These are phyloP conservation scores for Thuidium tamariscinum DNA, from an alignment of 225 moss, liverwort and hornwort genomes.

Conservation along the genomic window DNA sequence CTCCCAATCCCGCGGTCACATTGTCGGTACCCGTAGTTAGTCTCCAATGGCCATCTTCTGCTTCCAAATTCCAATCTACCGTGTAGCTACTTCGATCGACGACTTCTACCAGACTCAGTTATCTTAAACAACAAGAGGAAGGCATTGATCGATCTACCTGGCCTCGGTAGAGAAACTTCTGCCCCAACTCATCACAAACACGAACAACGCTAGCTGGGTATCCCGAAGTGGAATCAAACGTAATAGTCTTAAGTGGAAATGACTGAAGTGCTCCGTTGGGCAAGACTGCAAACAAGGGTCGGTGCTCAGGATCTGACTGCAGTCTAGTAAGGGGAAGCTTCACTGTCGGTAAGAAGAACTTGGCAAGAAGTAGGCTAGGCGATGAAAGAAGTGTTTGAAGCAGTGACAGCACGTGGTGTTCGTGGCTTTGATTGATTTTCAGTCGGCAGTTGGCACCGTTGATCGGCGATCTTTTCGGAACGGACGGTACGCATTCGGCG, in stretches of 20 bases:
- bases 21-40: not conserved
- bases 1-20: not conserved
- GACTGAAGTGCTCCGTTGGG: not conserved
- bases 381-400: not conserved
- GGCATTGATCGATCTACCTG: not conserved
- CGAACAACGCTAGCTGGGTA: not conserved
- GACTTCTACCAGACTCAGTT: not conserved
- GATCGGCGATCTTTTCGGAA: not conserved
- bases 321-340: not conserved
- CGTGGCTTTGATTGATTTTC: not conserved
- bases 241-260: not conserved
- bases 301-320: not conserved
- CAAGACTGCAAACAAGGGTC: not conserved
- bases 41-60: not conserved
- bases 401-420: not conserved
- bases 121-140: not conserved
- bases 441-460: not conserved
- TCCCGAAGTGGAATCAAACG: not conserved
- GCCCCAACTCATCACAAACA: not conserved
- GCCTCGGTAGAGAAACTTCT: not conserved
- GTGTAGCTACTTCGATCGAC: not conserved
- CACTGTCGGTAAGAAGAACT: not conserved
- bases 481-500: not conserved
- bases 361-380: not conserved
- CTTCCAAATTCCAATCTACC: too few species aligned